phyloP scores from a whole-genome alignment of 139 green algal genomes.

The Trebouxia sp. region DNA sequence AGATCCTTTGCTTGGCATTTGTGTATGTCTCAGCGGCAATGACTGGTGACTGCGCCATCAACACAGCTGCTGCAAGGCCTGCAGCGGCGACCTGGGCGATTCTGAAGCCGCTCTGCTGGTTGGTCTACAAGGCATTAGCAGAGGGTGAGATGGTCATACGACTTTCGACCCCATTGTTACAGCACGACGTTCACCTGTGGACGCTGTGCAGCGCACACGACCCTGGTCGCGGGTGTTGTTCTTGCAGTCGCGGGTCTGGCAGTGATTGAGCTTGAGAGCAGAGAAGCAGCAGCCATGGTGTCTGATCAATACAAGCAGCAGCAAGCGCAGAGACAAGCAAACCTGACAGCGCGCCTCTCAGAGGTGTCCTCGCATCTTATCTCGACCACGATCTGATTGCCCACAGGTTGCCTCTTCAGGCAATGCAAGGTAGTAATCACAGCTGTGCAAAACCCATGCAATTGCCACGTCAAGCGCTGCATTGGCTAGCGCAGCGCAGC shows the following conservation, averaged over 20 bases:
- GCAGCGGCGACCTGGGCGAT: slow-evolving; percentile 23
- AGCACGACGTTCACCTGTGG: too few relatives aligned
- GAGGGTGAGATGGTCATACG: too few relatives aligned
- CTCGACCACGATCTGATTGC: not conserved
- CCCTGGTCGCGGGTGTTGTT: too few relatives aligned
- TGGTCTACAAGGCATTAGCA: not conserved
- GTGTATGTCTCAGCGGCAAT: slow-evolving; percentile 30
- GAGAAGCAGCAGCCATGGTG: not conserved
- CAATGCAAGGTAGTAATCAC: not conserved
- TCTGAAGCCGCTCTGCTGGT: slow-evolving; percentile 17
- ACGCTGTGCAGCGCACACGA: too few relatives aligned
- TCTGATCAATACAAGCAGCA: too few relatives aligned
- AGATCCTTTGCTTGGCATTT: slow-evolving; percentile 43
- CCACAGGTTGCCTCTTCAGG: not conserved
- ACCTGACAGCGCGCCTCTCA: not conserved
- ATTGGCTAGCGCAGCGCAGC: too few relatives aligned
- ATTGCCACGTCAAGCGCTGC: too few relatives aligned
- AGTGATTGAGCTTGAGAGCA: too few relatives aligned
- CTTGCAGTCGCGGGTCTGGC: too few relatives aligned
- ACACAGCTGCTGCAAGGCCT: slow-evolving; percentile 14
- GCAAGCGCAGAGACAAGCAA: not conserved
- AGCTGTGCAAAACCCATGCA: not conserved
- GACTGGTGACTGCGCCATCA: slow-evolving; percentile 8
- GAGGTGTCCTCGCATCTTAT: slow-evolving; percentile 3
- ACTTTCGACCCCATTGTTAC: too few relatives aligned